Percentiles rank a stretch among this genome's conserved stretches.
Evolutionary conservation across 768 basidiomycete species (phyloP).

Genomic region (Suillus paluster): DNA sequence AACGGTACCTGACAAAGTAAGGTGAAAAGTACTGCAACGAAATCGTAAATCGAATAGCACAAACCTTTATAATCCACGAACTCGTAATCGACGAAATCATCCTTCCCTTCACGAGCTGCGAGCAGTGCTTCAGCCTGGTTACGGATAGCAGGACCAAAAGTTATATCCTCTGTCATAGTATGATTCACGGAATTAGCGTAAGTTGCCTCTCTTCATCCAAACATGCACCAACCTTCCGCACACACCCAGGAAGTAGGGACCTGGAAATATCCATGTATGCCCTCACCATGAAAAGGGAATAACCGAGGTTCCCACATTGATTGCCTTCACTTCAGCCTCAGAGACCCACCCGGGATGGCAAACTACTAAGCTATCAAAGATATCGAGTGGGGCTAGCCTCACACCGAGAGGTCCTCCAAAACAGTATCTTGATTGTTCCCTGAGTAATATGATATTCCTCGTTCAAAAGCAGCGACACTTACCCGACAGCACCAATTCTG

Average conservation of each 20-base stretch:
- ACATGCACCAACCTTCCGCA: conserved; percentile 37
- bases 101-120: conserved; percentile 31
- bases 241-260: conserved; percentile 39
- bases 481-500: conserved; percentile 50
- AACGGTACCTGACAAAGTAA: conserved; percentile 40
- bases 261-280: conserved; percentile 9
- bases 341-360: conserved; percentile 44
- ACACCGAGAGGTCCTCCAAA: conserved; percentile 40
- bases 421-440: conserved; percentile 36
- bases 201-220: neutral
- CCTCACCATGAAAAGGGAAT: neutral
- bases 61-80: conserved; percentile 42
- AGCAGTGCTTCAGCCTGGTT: conserved; percentile 35
- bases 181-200: neutral
- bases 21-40: conserved; percentile 9
- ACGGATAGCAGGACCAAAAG: conserved; percentile 30
- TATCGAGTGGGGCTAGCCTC: conserved; percentile 33
- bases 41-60: neutral
- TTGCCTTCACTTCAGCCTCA: conserved; percentile 38
- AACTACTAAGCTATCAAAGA: conserved; percentile 43
- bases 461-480: neutral
- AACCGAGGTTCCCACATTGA: conserved; percentile 21
- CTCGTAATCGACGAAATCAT: conserved; percentile 37
- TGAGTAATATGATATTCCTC: neutral
- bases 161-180: conserved; percentile 35